Base-by-base conservation (phyloP, 2,329 filamentous ascomycete species). In the Aquanectria penicillioides region DNA sequence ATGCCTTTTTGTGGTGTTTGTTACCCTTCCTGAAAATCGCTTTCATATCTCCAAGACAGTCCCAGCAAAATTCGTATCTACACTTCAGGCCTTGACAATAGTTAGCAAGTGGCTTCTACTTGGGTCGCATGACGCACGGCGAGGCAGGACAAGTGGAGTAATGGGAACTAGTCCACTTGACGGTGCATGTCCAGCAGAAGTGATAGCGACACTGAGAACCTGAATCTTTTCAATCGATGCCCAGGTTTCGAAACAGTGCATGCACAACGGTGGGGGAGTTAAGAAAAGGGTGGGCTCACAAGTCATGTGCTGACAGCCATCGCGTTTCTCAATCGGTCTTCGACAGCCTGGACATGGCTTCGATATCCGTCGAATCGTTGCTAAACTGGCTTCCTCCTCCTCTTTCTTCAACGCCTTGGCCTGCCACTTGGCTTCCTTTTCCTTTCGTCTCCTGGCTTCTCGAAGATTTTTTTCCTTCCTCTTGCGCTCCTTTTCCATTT, bases 231-330 rank as follows among this genome's bases (percentile, higher is more conserved):
- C 25, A 34, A 47, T 25, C n/a, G 28, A 47, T 34, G 28, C 43
- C 17, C 2, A 13, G 12, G 28, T 46, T 7, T 6, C n/a, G 5
- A 12, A 20, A 22, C 12, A 13, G 25, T 13, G 17, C 6, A 22
- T 15, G 28, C 1, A 15, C n/a, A n/a, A n/a, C n/a, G n/a, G n/a
- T n/a, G n/a, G n/a, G n/a, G n/a, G n/a, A n/a, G n/a, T n/a, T n/a
- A n/a, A n/a, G n/a, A 9, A 31, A 34, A 31, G 6, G 29, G 2
- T 3, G 17, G 17, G n/a, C 43, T 47, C 23, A 25, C 29, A 47
- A 17, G 29, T 47, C 43, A 36, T 47, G 20, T 47, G 29, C 15
- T 47, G 43, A 26, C 43, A 47, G 13, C 29, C 43, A 7, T 47
- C 18, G n/a, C 34, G 20, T 18, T 47, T 47, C 43, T 47, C 18